phyloP scores from a whole-genome alignment of 2,329 filamentous ascomycete species.

The Pseudogymnoascus sp. region DNA sequence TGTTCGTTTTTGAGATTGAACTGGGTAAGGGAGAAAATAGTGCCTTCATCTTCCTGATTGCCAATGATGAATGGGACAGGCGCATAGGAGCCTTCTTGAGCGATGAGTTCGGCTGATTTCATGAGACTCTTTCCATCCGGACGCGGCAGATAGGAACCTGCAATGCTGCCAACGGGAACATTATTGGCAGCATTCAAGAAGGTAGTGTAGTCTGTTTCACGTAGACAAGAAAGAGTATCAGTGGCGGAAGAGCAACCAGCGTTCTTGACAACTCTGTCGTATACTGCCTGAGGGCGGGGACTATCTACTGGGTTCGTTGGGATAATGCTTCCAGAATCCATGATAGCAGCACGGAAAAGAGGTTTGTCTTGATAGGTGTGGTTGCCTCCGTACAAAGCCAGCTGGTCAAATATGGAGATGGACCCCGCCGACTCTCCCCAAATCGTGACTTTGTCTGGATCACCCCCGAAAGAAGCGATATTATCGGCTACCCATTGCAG shows the following conservation, averaged over 20 bases:
- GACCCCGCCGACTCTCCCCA: too few relatives aligned
- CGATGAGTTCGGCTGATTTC: slow-evolving; percentile 52
- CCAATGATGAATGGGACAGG: slow-evolving; percentile 54
- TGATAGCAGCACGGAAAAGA: slow-evolving; percentile 65
- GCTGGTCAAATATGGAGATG: too few relatives aligned
- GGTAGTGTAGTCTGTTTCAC: slow-evolving; percentile 45
- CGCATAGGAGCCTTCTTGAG: slow-evolving; percentile 43
- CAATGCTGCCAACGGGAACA: slow-evolving; percentile 56
- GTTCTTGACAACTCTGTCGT: slow-evolving; percentile 47
- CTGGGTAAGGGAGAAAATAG: slow-evolving; percentile 60
- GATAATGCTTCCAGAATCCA: slow-evolving; percentile 57
- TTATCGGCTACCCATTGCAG: too few relatives aligned
- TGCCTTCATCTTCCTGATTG: slow-evolving; percentile 70
- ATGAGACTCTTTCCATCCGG: slow-evolving; percentile 57
- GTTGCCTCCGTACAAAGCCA: slow-evolving; percentile 54
- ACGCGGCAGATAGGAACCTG: slow-evolving; percentile 62
- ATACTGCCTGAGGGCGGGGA: slow-evolving; percentile 48
- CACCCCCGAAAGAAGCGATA: too few relatives aligned
- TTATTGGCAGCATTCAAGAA: slow-evolving; percentile 58
- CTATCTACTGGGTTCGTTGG: slow-evolving; percentile 44
- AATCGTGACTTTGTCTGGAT: too few relatives aligned
- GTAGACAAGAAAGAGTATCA: slow-evolving; percentile 48
- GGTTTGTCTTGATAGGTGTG: slow-evolving; percentile 61
- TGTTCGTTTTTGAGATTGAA: slow-evolving; percentile 52
- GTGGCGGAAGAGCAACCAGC: slow-evolving; percentile 50